These are phyloP conservation scores for Orbilia blumenaviensis DNA, from an alignment of 2,329 filamentous ascomycete species.

Conservation along the genomic window DNA sequence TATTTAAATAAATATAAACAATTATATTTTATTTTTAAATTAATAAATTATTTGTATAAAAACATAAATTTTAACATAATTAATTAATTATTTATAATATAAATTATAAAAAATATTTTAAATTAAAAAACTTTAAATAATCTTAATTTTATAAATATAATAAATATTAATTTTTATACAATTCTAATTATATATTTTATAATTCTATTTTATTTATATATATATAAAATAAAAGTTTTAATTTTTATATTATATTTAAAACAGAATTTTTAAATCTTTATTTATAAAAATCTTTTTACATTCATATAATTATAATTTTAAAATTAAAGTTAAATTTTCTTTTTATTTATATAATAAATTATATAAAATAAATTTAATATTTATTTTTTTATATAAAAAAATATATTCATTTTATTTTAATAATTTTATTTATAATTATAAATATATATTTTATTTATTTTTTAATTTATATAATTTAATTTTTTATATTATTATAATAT, in stretches of 20 bases:
- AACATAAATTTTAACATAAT: neutral
- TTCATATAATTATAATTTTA: too few species aligned
- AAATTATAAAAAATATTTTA: neutral
- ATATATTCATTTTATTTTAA: too few species aligned
- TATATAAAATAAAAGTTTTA: neutral
- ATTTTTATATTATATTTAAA: neutral
- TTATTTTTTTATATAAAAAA: too few species aligned
- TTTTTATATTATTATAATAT: too few species aligned
- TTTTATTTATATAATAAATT: too few species aligned
- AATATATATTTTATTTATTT: too few species aligned
- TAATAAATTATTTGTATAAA: neutral
- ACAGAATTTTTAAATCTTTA: too few species aligned
- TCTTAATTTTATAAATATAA: neutral
- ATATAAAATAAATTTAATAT: too few species aligned
- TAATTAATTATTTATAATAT: neutral
- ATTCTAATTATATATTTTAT: slow-evolving; percentile 10
- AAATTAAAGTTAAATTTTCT: too few species aligned
- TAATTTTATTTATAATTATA: too few species aligned
- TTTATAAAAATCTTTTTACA: too few species aligned
- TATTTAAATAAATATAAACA: neutral
- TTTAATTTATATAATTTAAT: too few species aligned
- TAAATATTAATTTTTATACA: slow-evolving; percentile 7
- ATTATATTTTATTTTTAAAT: neutral
- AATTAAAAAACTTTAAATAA: neutral
- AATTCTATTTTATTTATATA: neutral